phyloP scores from a whole-genome alignment of 306 rosid genomes.

The Trichosanthes truncata region DNA sequence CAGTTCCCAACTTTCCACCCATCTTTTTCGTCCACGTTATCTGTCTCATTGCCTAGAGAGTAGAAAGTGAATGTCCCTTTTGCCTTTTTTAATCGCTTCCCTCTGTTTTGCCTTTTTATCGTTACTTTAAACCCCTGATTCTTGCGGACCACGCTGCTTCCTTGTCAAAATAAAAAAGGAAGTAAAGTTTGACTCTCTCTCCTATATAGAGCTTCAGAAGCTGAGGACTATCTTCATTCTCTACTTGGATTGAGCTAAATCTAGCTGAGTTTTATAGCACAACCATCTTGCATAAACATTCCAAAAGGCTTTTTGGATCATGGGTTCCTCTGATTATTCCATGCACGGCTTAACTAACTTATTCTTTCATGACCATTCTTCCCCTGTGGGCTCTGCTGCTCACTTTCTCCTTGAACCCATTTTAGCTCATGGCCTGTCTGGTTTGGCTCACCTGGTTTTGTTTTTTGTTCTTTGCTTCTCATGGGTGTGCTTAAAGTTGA shows the following conservation, averaged over 20 bases:
- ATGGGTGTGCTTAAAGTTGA: constrained; percentile 31
- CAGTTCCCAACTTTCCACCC: neutral
- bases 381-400: constrained; percentile 9
- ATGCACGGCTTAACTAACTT: constrained; percentile 8
- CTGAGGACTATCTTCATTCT: neutral
- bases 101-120: neutral
- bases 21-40: neutral
- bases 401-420: constrained; percentile 30
- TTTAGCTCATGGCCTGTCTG: constrained; percentile 38
- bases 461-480: constrained; percentile 24
- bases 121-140: neutral
- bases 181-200: neutral
- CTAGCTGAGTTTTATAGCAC: neutral
- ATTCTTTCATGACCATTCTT: constrained; percentile 9
- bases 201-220: neutral
- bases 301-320: neutral
- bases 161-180: neutral
- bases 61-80: neutral
- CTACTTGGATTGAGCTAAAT: neutral
- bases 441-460: constrained; percentile 31
- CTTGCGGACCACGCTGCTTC: constrained; percentile 2
- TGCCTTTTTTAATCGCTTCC: neutral
- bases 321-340: constrained; percentile 20
- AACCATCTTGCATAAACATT: constrained; percentile 1
- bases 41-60: neutral